Conservation (phyloP, 2,329 filamentous ascomycete genomes). For the Cladosporium sp. region DNA sequence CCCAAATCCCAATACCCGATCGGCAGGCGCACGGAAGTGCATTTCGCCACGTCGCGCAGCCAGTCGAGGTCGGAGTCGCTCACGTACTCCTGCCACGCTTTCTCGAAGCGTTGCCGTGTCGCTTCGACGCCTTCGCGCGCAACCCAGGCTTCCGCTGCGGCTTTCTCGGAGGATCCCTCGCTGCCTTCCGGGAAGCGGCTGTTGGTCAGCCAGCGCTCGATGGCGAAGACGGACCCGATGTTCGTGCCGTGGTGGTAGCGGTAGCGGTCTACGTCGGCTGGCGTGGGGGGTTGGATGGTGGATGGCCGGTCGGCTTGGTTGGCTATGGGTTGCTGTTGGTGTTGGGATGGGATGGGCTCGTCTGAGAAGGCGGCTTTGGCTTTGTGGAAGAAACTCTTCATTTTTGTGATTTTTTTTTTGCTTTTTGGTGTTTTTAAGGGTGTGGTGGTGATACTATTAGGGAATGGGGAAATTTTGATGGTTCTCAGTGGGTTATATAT, state of each 20-base stretch:
- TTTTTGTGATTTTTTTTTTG: slow-evolving; percentile 17
- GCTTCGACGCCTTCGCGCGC: slow-evolving; percentile 44
- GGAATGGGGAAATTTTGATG: not conserved
- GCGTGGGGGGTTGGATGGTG: slow-evolving; percentile 35
- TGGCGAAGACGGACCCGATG: slow-evolving; percentile 56
- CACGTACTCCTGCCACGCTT: slow-evolving; percentile 50
- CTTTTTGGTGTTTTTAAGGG: too few relatives aligned
- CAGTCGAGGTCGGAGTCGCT: slow-evolving; percentile 50
- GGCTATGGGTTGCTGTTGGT: slow-evolving; percentile 20
- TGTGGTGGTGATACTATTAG: too few relatives aligned
- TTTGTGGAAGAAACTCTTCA: slow-evolving; percentile 38
- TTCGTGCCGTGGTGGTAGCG: slow-evolving; percentile 59
- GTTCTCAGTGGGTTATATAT: not conserved
- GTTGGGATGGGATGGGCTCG: slow-evolving; percentile 14
- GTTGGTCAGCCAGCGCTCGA: slow-evolving; percentile 55
- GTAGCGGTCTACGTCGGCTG: slow-evolving; percentile 47
- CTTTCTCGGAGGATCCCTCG: slow-evolving; percentile 48
- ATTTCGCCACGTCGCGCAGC: slow-evolving; percentile 49
- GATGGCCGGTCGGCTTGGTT: slow-evolving; percentile 21
- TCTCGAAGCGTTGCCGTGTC: slow-evolving; percentile 49
- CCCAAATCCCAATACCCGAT: slow-evolving; percentile 58
- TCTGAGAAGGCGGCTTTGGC: slow-evolving; percentile 32
- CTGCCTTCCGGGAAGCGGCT: slow-evolving; percentile 46
- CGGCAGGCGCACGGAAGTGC: slow-evolving; percentile 56
- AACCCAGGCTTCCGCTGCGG: slow-evolving; percentile 47